phyloP scores from a whole-genome alignment of 1,284 basidiomycete species.

The Rhodotorula glutinis region DNA sequence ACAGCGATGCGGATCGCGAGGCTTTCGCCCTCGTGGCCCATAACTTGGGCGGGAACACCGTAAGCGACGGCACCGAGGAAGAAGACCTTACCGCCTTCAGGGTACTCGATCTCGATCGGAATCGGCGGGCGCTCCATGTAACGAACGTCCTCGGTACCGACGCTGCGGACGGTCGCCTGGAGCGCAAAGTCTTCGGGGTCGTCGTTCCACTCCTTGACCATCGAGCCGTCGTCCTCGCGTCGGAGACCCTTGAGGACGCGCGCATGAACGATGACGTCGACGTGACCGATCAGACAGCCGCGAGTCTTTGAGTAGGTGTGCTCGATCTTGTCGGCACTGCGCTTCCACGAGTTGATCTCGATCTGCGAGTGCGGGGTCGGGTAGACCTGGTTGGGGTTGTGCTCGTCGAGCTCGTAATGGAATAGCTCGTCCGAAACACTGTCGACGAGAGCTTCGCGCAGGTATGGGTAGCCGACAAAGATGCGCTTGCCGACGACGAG shows the following conservation, averaged over 20 bases:
- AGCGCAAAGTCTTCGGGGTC: slow-evolving; percentile 82
- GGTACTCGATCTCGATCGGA: slow-evolving; percentile 82
- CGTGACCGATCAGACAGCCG: slow-evolving; percentile 77
- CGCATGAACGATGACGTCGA: slow-evolving; percentile 78
- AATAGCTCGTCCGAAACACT: slow-evolving; percentile 83
- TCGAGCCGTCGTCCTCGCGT: slow-evolving; percentile 79
- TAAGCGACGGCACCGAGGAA: slow-evolving; percentile 92
- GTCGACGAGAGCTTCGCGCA: slow-evolving; percentile 84
- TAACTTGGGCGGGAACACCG: slow-evolving; percentile 89
- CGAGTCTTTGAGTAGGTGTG: slow-evolving; percentile 81
- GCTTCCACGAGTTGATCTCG: slow-evolving; percentile 62
- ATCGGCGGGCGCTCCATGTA: slow-evolving; percentile 73
- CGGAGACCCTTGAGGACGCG: slow-evolving; percentile 85
- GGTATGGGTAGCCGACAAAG: slow-evolving; percentile 89
- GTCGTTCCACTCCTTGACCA: slow-evolving; percentile 93
- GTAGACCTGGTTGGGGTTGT: neutral
- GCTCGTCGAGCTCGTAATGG: slow-evolving; percentile 68
- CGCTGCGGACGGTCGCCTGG: slow-evolving; percentile 74
- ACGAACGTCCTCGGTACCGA: slow-evolving; percentile 81
- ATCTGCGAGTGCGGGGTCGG: slow-evolving; percentile 54
- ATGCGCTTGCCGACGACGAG: slow-evolving; percentile 72
- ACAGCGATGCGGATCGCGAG: slow-evolving; percentile 79
- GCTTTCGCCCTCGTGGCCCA: slow-evolving; percentile 62
- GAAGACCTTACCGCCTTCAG: slow-evolving; percentile 83
- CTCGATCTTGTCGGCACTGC: slow-evolving; percentile 75